Conservation (phyloP, 106 monocot genomes). For the Phalaenopsis aphrodite region DNA sequence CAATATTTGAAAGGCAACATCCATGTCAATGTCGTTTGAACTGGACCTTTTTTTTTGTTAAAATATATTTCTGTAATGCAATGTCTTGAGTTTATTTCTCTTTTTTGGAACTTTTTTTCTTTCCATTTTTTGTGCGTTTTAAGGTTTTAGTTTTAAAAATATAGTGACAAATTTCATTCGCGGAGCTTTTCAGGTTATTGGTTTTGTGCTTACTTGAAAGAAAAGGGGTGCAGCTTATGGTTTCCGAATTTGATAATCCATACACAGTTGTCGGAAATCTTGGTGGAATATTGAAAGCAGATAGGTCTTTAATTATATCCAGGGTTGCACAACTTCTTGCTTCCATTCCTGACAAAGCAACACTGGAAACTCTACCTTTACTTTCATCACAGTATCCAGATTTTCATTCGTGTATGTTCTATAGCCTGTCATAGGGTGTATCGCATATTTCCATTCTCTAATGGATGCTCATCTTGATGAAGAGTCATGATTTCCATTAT, state of each 20-base stretch:
- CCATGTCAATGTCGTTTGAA: neutral
- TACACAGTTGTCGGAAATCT: constrained; percentile 6
- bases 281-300: constrained; percentile 14
- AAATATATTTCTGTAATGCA: neutral
- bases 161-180: neutral
- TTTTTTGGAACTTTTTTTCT: neutral
- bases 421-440: neutral
- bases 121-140: neutral
- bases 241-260: constrained; percentile 33
- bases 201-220: constrained; percentile 62
- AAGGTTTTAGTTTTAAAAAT: neutral
- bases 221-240: constrained; percentile 52
- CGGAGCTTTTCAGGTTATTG: constrained; percentile 47
- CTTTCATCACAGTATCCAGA: constrained; percentile 85
- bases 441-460: neutral
- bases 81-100: neutral
- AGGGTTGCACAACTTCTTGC: constrained; percentile 65
- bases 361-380: constrained; percentile 29
- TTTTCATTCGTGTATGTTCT: neutral
- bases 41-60: neutral
- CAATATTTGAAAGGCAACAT: neutral
- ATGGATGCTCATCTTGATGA: neutral
- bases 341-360: constrained; percentile 93
- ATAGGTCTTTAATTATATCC: constrained; percentile 23
- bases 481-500: neutral